Percentiles rank a stretch among this genome's conserved stretches.
These are phyloP conservation scores for Gynostemma pentaphyllum DNA, from an alignment of 306 rosid genomes.

Conservation along the genomic window DNA sequence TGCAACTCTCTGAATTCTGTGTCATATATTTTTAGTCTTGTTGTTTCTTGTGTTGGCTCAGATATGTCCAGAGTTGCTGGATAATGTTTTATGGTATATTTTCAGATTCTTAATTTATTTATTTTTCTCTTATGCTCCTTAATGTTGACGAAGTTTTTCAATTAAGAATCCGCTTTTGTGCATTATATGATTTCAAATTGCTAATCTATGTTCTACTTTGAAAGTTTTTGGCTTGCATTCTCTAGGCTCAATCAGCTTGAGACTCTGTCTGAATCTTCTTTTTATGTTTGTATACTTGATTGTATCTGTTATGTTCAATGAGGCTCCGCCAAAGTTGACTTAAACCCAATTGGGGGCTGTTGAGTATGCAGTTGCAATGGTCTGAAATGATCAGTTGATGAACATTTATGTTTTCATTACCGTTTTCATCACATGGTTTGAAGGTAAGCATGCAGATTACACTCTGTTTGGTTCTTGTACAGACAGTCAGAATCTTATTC, in stretches of 20 bases:
- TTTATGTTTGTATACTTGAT: neutral
- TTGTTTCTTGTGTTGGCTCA: slow-evolving; percentile 17
- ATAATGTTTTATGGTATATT: slow-evolving; percentile 19
- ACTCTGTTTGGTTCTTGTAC: neutral
- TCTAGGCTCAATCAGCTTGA: neutral
- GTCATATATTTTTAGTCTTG: slow-evolving; percentile 49
- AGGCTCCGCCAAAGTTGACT: no score
- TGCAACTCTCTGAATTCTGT: slow-evolving; percentile 33
- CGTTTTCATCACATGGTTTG: neutral
- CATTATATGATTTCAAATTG: neutral
- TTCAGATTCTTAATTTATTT: neutral
- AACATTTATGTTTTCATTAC: neutral
- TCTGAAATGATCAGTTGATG: neutral
- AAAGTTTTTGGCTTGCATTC: neutral
- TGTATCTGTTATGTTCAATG: neutral
- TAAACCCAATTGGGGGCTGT: neutral
- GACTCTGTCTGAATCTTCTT: neutral
- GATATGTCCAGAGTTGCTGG: slow-evolving; percentile 24
- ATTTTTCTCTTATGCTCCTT: neutral
- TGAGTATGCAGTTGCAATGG: neutral
- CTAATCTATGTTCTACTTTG: neutral
- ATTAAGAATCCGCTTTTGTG: neutral
- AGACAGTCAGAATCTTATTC: neutral
- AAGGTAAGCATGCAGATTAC: neutral
- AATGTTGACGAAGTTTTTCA: neutral